A percentile compares a stretch with the other conserved stretches of the same genome.
These are phyloP conservation scores for Asterophora parasitica DNA, from an alignment of 768 basidiomycete genomes.

Conservation along the genomic window DNA sequence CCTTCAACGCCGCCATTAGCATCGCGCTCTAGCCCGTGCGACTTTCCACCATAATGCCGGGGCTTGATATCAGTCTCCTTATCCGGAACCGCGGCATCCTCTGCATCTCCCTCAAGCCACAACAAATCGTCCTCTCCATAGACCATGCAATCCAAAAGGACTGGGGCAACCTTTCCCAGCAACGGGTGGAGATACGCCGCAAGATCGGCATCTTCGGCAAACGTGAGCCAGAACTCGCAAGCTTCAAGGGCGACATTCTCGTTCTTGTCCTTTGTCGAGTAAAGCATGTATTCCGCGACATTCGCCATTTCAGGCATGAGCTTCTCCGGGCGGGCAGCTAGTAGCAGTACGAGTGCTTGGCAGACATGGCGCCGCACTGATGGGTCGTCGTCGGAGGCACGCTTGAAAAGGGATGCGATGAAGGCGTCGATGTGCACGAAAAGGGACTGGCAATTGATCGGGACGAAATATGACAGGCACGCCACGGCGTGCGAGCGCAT, in stretches of 20 bases:
- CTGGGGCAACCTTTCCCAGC: constrained; percentile 87
- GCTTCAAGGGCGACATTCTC: constrained; percentile 96
- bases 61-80: constrained; percentile 97
- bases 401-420: constrained; percentile 90
- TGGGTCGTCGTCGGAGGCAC: constrained; percentile 91
- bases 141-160: constrained; percentile 95
- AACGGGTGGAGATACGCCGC: constrained; percentile 80
- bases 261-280: constrained; percentile 96
- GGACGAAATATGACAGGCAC: constrained; percentile 92
- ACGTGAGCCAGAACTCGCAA: constrained; percentile 99
- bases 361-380: constrained; percentile 94
- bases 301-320: constrained; percentile 93
- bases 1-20: constrained; percentile 35
- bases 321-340: constrained; percentile 91
- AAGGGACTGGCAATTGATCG: constrained; percentile 81
- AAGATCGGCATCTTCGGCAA: constrained; percentile 92
- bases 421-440: constrained; percentile 90
- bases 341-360: constrained; percentile 88
- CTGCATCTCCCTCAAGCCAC: constrained; percentile 88
- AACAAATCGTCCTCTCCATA: constrained; percentile 96
- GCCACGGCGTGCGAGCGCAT: constrained; percentile 92
- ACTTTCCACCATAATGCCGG: constrained; percentile 81
- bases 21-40: constrained; percentile 82
- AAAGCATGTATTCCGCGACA: constrained; percentile 98
- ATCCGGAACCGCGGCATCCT: constrained; percentile 87